Percentiles rank a stretch among this genome's conserved stretches.
Evolutionary conservation across 306 rosid species (phyloP).

Genomic region (Argentina anserina): DNA sequence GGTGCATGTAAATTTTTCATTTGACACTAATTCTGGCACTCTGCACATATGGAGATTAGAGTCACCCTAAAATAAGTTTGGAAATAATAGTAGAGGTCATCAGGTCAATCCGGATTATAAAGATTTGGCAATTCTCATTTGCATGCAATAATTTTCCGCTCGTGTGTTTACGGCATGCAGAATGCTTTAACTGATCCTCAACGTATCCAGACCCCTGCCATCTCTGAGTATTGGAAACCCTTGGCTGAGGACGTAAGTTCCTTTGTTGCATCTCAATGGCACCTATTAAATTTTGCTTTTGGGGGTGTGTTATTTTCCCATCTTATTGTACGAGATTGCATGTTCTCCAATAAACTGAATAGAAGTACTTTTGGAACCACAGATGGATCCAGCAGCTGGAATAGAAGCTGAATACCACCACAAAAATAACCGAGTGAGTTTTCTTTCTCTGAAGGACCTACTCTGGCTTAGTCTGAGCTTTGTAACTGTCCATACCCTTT

Average conservation of each 20-base stretch:
- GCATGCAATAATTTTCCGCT: neutral
- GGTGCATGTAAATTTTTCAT: neutral
- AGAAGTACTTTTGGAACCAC: conserved; percentile 31
- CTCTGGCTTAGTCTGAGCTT: neutral
- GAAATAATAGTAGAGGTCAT: neutral
- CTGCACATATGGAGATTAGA: neutral
- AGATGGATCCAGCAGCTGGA: conserved; percentile 92
- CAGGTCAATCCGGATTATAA: neutral
- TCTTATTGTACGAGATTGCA: neutral
- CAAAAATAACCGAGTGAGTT: conserved; percentile 71
- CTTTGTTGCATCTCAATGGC: conserved; percentile 18
- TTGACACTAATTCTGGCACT: neutral
- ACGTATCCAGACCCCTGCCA: conserved; percentile 89
- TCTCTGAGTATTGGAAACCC: conserved; percentile 88
- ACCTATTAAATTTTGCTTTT: conserved; percentile 3
- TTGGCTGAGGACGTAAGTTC: conserved; percentile 91
- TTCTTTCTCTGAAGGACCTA: conserved; percentile 4
- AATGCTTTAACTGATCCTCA: conserved; percentile 89
- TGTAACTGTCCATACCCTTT: neutral
- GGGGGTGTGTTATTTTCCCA: conserved; percentile 2
- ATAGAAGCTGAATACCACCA: conserved; percentile 91
- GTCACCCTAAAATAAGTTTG: neutral
- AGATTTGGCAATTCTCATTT: neutral
- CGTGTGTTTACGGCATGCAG: conserved; percentile 36
- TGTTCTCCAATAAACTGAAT: neutral